A percentile compares a stretch with the other conserved stretches of the same genome.
Evolutionary conservation across 2,329 filamentous ascomycete species (phyloP).

Genomic region (Cyclaneusma minus): DNA sequence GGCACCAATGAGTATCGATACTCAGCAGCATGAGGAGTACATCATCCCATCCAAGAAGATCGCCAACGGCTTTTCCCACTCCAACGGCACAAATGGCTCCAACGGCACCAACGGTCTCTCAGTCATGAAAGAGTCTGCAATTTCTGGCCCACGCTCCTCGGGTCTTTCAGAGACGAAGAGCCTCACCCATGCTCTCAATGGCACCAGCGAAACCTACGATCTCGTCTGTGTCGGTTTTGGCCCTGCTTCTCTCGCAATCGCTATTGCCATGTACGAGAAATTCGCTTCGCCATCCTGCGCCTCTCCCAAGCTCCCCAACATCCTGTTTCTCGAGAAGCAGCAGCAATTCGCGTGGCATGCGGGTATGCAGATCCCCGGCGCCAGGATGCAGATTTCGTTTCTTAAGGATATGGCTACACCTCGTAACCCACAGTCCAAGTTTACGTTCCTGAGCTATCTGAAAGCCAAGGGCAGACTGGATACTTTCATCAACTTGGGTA

Average conservation of each 20-base stretch:
- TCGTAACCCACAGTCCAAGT: conserved; percentile 73
- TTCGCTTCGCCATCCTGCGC: conserved; percentile 29
- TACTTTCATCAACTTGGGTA: conserved; percentile 79
- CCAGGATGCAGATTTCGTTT: conserved; percentile 96
- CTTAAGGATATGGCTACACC: conserved; percentile 90
- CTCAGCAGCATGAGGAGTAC: no score
- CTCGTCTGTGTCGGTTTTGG: conserved; percentile 87
- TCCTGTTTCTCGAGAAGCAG: conserved; percentile 83
- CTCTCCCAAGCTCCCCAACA: conserved; percentile 39
- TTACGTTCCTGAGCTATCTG: conserved; percentile 93
- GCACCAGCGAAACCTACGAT: conserved; percentile 66
- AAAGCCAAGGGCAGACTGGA: conserved; percentile 68
- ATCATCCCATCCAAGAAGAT: no score
- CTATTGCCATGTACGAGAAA: conserved; percentile 76
- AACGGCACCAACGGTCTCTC: no score
- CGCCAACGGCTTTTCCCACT: no score
- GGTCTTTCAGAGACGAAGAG: no score
- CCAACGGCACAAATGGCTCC: no score
- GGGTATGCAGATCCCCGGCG: conserved; percentile 84
- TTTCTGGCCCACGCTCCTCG: no score
- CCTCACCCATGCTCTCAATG: no score
- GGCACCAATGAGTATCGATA: no score
- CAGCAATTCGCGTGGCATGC: conserved; percentile 77
- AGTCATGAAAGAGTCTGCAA: no score
- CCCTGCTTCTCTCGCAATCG: conserved; percentile 78